phyloP scores from a whole-genome alignment of 2,329 filamentous ascomycete genomes.

The Ophidiomyces ophidiicola region DNA sequence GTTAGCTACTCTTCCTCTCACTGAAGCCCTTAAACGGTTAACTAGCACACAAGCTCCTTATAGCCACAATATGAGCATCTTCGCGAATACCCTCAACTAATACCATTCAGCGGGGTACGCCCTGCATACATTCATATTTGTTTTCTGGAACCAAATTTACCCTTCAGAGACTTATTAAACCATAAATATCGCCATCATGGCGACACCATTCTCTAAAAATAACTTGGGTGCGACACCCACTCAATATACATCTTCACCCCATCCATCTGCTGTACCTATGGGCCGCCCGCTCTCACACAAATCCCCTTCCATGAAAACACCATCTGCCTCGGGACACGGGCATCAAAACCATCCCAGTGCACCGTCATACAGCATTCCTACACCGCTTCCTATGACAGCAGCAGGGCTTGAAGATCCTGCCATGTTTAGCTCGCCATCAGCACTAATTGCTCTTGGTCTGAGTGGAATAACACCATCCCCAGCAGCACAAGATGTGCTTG shows the following conservation, averaged over 20 bases:
- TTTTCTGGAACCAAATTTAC: too few relatives aligned
- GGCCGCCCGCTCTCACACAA: slow-evolving; percentile 33
- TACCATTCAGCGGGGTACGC: too few relatives aligned
- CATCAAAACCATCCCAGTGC: slow-evolving; percentile 26
- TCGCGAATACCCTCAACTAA: too few relatives aligned
- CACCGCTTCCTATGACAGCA: slow-evolving; percentile 29
- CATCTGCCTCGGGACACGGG: slow-evolving; percentile 29
- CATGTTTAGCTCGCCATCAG: slow-evolving; percentile 35
- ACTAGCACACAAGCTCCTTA: too few relatives aligned
- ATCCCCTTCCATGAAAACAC: slow-evolving; percentile 35
- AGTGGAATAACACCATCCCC: slow-evolving; percentile 32
- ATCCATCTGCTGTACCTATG: slow-evolving; percentile 31
- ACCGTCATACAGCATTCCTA: slow-evolving; percentile 34
- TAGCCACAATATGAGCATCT: too few relatives aligned
- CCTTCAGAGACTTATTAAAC: background rate
- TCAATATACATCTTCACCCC: slow-evolving; percentile 34
- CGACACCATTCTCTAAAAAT: slow-evolving; percentile 34
- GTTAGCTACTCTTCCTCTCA: too few relatives aligned
- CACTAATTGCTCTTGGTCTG: slow-evolving; percentile 34
- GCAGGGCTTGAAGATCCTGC: slow-evolving; percentile 29
- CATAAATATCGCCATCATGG: slow-evolving; percentile 22
- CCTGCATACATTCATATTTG: too few relatives aligned
- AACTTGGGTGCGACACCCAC: slow-evolving; percentile 34
- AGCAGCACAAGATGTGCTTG: slow-evolving; percentile 27
- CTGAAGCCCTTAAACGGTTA: too few relatives aligned